Percentiles rank a stretch among this genome's conserved stretches.
phyloP scores from a whole-genome alignment of 805 yeast species.

The Hemisphaericaspora nanyangensis region DNA sequence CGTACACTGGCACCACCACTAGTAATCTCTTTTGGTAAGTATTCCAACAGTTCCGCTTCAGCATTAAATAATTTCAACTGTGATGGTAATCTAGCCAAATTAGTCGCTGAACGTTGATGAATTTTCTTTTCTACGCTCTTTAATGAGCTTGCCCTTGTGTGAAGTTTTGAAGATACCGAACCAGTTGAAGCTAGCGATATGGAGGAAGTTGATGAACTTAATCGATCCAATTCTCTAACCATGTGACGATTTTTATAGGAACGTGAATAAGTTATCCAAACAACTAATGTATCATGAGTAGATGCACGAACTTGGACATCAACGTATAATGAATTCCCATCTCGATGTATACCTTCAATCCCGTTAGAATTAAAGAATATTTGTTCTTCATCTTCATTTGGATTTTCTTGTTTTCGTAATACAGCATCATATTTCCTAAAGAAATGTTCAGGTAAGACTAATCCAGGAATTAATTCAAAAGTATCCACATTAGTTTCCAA shows the following conservation, averaged over 20 bases:
- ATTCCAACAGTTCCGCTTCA: slow-evolving; percentile 9
- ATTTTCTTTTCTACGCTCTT: slow-evolving; percentile 8
- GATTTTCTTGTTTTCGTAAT: slow-evolving; percentile 16
- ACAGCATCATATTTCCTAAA: slow-evolving; percentile 67
- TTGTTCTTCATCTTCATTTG: slow-evolving; percentile 34
- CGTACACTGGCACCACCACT: slow-evolving; percentile 35
- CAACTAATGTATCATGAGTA: slow-evolving; percentile 50
- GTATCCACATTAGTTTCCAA: slow-evolving; percentile 20
- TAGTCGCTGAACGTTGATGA: background rate
- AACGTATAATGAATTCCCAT: slow-evolving; percentile 60
- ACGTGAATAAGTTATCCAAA: slow-evolving; percentile 88
- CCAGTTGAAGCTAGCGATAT: slow-evolving; percentile 4
- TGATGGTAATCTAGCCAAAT: slow-evolving; percentile 40
- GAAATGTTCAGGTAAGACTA: slow-evolving; percentile 88
- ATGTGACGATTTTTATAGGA: slow-evolving; percentile 16
- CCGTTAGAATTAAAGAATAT: slow-evolving; percentile 63
- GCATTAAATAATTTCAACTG: slow-evolving; percentile 49
- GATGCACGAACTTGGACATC: slow-evolving; percentile 82
- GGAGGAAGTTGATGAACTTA: slow-evolving; percentile 17
- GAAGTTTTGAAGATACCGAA: background rate
- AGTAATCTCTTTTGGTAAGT: slow-evolving; percentile 14
- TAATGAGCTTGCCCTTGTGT: slow-evolving; percentile 5
- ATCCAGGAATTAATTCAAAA: slow-evolving; percentile 47
- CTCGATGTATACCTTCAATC: slow-evolving; percentile 62
- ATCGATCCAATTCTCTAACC: slow-evolving; percentile 22